phyloP scores from a whole-genome alignment of 2,329 filamentous ascomycete genomes.

The Sporothrix variecibatus region DNA sequence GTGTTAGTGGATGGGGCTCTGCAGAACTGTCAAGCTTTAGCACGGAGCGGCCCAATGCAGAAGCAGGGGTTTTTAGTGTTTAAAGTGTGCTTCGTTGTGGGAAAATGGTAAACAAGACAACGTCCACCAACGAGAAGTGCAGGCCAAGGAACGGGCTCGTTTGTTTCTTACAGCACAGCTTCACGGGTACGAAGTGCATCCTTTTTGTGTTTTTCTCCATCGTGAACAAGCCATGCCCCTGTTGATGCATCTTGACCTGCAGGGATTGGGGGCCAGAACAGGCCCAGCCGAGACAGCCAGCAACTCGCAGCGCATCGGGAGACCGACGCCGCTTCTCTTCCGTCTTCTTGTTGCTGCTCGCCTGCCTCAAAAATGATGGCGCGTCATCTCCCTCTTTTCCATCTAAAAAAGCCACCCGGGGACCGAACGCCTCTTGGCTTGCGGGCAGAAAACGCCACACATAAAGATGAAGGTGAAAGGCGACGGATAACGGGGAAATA shows the following conservation, averaged over 20 bases:
- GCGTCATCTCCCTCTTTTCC: not conserved
- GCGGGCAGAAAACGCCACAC: not conserved
- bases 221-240: not conserved
- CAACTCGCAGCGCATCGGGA: not conserved
- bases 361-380: not conserved
- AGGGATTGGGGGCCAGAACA: not conserved
- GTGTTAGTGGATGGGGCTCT: not conserved
- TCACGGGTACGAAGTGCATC: not conserved
- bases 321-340: not conserved
- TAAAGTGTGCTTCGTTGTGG: not conserved
- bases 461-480: not conserved
- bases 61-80: not conserved
- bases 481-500: not conserved
- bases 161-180: not conserved
- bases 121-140: constrained; percentile 13
- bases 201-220: not conserved
- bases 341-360: too few relatives aligned
- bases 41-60: not conserved
- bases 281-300: not conserved
- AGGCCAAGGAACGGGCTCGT: not conserved
- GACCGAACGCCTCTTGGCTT: not conserved
- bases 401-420: not conserved
- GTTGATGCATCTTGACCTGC: not conserved
- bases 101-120: not conserved
- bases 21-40: not conserved